These are phyloP conservation scores for Penicillium sp. DNA, from an alignment of 2,329 filamentous ascomycete species.

Conservation along the genomic window DNA sequence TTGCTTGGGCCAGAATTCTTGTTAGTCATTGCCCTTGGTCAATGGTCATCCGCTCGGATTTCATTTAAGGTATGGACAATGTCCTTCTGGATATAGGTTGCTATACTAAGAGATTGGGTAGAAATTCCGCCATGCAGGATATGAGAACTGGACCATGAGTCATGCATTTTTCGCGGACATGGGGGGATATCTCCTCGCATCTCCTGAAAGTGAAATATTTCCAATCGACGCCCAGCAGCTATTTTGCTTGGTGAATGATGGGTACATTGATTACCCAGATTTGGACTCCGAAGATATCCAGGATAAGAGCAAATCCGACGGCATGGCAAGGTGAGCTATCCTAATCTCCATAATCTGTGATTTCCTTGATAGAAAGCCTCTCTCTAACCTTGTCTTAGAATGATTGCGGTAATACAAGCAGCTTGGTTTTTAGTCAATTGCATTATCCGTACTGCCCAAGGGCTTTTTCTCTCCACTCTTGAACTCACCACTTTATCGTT, in stretches of 20 bases:
- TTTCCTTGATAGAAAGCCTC: background rate
- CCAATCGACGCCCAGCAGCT: slow-evolving; percentile 13
- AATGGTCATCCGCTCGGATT: slow-evolving; percentile 15
- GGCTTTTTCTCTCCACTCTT: slow-evolving; percentile 10
- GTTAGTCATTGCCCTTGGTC: slow-evolving; percentile 8
- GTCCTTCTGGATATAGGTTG: background rate
- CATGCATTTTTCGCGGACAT: slow-evolving; percentile 17
- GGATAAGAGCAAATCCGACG: slow-evolving; percentile 12
- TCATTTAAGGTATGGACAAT: slow-evolving; percentile 8
- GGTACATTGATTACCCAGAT: slow-evolving; percentile 9
- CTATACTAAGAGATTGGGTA: background rate
- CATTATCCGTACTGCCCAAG: slow-evolving; percentile 3
- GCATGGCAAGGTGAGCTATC: slow-evolving; percentile 5
- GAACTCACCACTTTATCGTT: slow-evolving; percentile 14
- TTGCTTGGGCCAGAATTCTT: slow-evolving; percentile 13
- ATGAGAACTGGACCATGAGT: slow-evolving; percentile 7
- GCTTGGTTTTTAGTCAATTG: slow-evolving; percentile 8
- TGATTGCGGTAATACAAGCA: slow-evolving; percentile 5
- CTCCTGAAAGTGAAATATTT: slow-evolving; percentile 8
- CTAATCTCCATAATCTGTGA: background rate
- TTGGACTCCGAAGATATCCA: slow-evolving; percentile 7
- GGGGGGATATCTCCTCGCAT: slow-evolving; percentile 11
- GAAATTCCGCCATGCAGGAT: slow-evolving; percentile 3
- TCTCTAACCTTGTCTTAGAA: slow-evolving; percentile 2
- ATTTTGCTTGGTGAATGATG: slow-evolving; percentile 1